Base-by-base conservation (phyloP, 768 basidiomycete species). In the Termitomyces sp. region DNA sequence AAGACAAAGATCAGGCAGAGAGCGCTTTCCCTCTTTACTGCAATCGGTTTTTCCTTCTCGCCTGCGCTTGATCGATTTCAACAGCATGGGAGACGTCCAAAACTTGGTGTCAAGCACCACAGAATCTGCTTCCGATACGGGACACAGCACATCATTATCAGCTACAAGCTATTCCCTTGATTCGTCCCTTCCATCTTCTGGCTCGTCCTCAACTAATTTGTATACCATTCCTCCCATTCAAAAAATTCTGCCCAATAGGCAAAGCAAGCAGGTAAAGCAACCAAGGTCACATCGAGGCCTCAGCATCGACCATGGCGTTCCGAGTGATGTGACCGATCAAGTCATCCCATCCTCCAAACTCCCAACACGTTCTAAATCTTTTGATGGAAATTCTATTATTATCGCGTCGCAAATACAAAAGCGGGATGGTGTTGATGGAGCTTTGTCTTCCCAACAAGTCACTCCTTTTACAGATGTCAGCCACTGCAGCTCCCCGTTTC, bases 31-130 rank as follows among this genome's bases (percentile, higher is more conserved):
- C 21, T 59, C 56, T 2, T 41, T 55, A 9, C 50, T 49, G 8
- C 56, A 55, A 38, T 19, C 48, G 17, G 55, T 48, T 38, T 41
- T 29, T 5, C 34, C 47, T n/a, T n/a, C 50, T 12, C 29, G 35
- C 38, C 17, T 37, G 19, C 44, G 25, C 27, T 54, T 17, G 23
- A 47, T 38, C 29, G 44, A 62, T 32, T 59, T 62, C 17, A 49
- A 59, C 27, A 59, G 47, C 42, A 62, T 58, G 62, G 62, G 57
- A 43, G 56, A 62, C 25, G 23, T 62, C 19, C 38, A 34, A 14
- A 46, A 56, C 35, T 46, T 58, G 16, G 19, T 17, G 7, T 54
- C 58, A 34, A 38, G 43, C 31, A 59, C 47, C 40, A 41, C 54
- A 34, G 45, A 47, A 11, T 47, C 60, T 31, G 23, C 41, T 35